Evolutionary conservation across 805 yeast species (phyloP), one percentile per base, ranked within the genome.

Genomic region (Phaffomyces antillensis): DNA sequence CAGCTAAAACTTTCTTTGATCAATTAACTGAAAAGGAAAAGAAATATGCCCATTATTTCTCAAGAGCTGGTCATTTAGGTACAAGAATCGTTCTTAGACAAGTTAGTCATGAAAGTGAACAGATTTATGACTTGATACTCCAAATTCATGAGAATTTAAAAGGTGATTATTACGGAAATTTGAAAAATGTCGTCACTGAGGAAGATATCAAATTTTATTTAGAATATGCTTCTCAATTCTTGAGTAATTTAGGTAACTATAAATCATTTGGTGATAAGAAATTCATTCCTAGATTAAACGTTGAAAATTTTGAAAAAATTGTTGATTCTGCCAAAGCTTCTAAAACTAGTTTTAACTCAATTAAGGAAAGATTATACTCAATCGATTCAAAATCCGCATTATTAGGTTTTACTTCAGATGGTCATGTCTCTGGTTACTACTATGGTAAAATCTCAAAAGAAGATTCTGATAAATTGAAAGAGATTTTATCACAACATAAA

Each of bases 201-300:
- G 59, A 61, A 17, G 26, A 23, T 33, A 31, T 46, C 33, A 37
- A 41, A 24, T 38, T 11, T 31, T 86, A 83, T 60, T 66, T 86
- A 61, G 86, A 83, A 58, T 87, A 77, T 61, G 83, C 81, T 28
- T 83, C 88, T 36, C 91, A 85, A 67, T 80, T 85, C 57, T 67
- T 85, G 49, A 70, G 81, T 34, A 85, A 85, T 63, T 69, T 81
- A 61, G 93, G 93, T 52, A 85, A 85, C 58, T 85, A 76, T 66
- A 88, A 83, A 65, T 83, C 93, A 1, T 88, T 88, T 62, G 96
- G 96, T 52, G 96, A 88, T 65, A 77, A 78, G 54, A 88, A 88
- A 64, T 88, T 88, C 58, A 72, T 88, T 50, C 96, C 96, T 36
- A 67, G 77, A 41, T 56, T 86, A 35, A 45, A 72, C 0, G 57